A percentile compares a stretch with the other conserved stretches of the same genome.
phyloP scores from a whole-genome alignment of 352 stramenopile genomes.

The Phytophthora citrophthora region DNA sequence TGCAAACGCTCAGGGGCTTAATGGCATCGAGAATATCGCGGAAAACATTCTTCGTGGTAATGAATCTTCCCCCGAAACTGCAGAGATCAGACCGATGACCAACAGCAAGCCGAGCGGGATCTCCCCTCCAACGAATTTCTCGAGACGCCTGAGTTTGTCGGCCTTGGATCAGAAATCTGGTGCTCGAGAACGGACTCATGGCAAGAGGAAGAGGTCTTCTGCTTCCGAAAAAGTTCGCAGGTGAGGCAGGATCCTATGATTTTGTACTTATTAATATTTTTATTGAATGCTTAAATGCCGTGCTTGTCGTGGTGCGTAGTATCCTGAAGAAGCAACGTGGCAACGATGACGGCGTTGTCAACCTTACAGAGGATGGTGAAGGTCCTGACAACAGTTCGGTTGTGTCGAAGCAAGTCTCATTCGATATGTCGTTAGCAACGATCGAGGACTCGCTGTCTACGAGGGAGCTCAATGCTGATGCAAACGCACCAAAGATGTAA shows the following conservation, averaged over 20 bases:
- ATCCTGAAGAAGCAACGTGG: slow-evolving; percentile 77
- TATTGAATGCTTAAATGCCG: neutral
- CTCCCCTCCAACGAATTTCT: slow-evolving; percentile 41
- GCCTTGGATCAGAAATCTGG: slow-evolving; percentile 23
- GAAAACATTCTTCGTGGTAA: slow-evolving; percentile 76
- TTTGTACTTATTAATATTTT: neutral
- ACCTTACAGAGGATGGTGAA: slow-evolving; percentile 3
- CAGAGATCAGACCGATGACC: slow-evolving; percentile 37
- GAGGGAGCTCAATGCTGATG: slow-evolving; percentile 33
- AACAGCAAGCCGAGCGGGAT: slow-evolving; percentile 41
- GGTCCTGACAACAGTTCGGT: slow-evolving; percentile 6
- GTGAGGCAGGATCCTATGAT: slow-evolving; percentile 19
- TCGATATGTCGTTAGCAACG: slow-evolving; percentile 44
- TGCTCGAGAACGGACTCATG: slow-evolving; percentile 7
- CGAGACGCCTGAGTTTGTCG: slow-evolving; percentile 40
- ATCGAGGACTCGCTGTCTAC: slow-evolving; percentile 22
- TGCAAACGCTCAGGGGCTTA: slow-evolving; percentile 43
- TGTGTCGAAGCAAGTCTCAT: slow-evolving; percentile 73
- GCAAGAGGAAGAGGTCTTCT: slow-evolving; percentile 36
- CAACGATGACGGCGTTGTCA: slow-evolving; percentile 8
- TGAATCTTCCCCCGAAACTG: slow-evolving; percentile 38
- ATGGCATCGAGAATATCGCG: slow-evolving; percentile 78
- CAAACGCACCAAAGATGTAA: slow-evolving; percentile 48
- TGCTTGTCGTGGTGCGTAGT: slow-evolving; percentile 28
- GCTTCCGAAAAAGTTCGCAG: slow-evolving; percentile 52